phyloP scores from a whole-genome alignment of 345 rosid species.

The Geranium rotundifolium region DNA sequence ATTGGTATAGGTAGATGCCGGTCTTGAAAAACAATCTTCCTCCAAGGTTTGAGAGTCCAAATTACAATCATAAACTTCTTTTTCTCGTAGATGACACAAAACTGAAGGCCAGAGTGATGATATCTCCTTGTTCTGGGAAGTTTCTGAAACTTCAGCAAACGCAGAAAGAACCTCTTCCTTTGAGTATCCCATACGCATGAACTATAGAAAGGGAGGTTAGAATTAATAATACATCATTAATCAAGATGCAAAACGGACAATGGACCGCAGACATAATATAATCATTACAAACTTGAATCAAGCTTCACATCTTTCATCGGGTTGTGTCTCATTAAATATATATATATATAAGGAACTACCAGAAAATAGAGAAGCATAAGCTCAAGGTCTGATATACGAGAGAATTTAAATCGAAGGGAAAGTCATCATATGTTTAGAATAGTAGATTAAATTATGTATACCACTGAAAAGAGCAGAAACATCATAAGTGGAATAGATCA shows the following conservation, averaged over 20 bases:
- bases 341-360: too few species aligned
- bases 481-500: not conserved
- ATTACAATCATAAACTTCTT: slow-evolving; percentile 35
- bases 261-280: not conserved
- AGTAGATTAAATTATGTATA: too few species aligned
- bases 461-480: too few species aligned
- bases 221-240: slow-evolving; percentile 4
- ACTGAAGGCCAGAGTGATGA: slow-evolving; percentile 56
- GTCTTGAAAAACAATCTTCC: slow-evolving; percentile 12
- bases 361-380: too few species aligned
- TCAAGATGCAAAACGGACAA: not conserved
- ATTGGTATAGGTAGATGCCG: slow-evolving; percentile 9
- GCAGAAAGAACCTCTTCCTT: slow-evolving; percentile 52
- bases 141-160: slow-evolving; percentile 45
- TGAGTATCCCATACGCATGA: slow-evolving; percentile 44
- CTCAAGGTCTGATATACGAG: too few species aligned
- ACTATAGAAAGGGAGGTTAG: slow-evolving; percentile 24
- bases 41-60: slow-evolving; percentile 17
- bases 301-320: not conserved
- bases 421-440: too few species aligned
- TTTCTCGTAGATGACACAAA: slow-evolving; percentile 59
- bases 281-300: too few species aligned
- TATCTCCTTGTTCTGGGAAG: slow-evolving; percentile 40
- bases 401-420: too few species aligned
- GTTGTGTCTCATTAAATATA: too few species aligned